A percentile compares a stretch with the other conserved stretches of the same genome.
Conservation (phyloP, 805 yeast species). For the Myxozyma nipponensis region DNA sequence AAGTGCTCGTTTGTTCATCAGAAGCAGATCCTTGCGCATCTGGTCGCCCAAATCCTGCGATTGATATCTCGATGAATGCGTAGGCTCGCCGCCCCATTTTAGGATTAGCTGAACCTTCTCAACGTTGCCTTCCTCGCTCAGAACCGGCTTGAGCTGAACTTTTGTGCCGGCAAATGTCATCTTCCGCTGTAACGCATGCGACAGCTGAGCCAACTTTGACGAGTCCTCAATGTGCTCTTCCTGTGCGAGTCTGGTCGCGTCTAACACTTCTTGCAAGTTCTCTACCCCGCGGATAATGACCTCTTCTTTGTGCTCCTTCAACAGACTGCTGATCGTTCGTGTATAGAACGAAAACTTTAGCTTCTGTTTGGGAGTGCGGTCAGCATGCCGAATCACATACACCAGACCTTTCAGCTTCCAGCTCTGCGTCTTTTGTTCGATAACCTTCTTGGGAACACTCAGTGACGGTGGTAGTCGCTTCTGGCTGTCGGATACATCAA, state of each 20-base stretch:
- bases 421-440: constrained; percentile 67
- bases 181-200: constrained; percentile 82
- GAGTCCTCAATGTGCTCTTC: constrained; percentile 73
- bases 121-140: constrained; percentile 55
- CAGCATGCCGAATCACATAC: constrained; percentile 92
- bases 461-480: constrained; percentile 38
- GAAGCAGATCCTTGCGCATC: constrained; percentile 82
- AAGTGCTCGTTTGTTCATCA: constrained; percentile 78
- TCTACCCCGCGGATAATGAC: constrained; percentile 88
- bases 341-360: constrained; percentile 92
- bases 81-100: constrained; percentile 99
- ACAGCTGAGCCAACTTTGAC: constrained; percentile 68
- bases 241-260: constrained; percentile 72
- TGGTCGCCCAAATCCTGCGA: constrained; percentile 95
- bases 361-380: constrained; percentile 97
- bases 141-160: constrained; percentile 87
- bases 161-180: constrained; percentile 92
- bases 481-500: constrained; percentile 41
- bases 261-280: constrained; percentile 79
- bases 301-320: constrained; percentile 94
- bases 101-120: constrained; percentile 94
- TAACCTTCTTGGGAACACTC: constrained; percentile 38
- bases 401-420: constrained; percentile 97
- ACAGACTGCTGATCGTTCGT: constrained; percentile 74
- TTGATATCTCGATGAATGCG: constrained; percentile 94